Evolutionary conservation across 352 stramenopile species (phyloP).

Genomic region (Phytophthora nicotianae): DNA sequence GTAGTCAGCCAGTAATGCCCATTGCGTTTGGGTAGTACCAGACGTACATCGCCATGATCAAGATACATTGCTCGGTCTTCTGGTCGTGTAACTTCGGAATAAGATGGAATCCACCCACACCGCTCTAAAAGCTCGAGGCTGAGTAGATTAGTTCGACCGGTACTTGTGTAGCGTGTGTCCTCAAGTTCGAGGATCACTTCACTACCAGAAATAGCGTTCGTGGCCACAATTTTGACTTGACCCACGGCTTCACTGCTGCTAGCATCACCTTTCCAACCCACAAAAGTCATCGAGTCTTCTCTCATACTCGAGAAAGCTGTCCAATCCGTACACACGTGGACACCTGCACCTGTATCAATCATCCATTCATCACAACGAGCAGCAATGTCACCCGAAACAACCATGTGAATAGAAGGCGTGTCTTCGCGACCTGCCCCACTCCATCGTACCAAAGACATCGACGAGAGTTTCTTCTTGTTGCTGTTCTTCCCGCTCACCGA

Average conservation of each 20-base stretch:
- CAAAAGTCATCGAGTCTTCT: not conserved
- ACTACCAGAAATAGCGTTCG: not conserved
- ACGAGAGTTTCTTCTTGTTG: too few relatives aligned
- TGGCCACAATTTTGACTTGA: not conserved
- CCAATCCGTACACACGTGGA: slow-evolving; percentile 22
- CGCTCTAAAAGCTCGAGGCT: not conserved
- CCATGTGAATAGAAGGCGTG: not conserved
- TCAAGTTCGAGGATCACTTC: not conserved
- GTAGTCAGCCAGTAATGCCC: not conserved
- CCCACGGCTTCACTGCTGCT: not conserved
- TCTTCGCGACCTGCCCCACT: not conserved
- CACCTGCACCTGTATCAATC: not conserved
- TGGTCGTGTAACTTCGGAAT: not conserved
- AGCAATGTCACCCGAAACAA: not conserved
- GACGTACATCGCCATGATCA: not conserved
- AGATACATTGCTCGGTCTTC: not conserved
- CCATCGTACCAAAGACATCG: not conserved
- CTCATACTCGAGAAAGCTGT: not conserved
- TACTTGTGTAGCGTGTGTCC: not conserved
- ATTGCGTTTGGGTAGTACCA: not conserved
- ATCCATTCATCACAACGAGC: not conserved
- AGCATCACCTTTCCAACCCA: not conserved
- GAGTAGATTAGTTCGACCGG: not conserved
- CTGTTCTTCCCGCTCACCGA: too few relatives aligned
- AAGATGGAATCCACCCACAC: not conserved